phyloP scores from a whole-genome alignment of 106 monocot species.

The Dendrobium nobile region DNA sequence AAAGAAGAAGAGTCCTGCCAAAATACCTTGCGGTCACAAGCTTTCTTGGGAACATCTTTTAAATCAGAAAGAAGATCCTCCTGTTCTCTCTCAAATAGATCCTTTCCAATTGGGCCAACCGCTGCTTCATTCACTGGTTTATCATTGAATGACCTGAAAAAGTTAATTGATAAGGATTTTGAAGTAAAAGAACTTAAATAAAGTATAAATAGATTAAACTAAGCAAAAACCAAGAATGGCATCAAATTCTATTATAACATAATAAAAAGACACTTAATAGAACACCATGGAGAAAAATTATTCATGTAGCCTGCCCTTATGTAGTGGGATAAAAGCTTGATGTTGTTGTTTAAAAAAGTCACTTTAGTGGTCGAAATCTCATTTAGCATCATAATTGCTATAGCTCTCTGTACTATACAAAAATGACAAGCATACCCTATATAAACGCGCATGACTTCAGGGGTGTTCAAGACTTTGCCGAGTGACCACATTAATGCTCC shows the following conservation, averaged over 20 bases:
- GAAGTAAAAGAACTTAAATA: too few species aligned
- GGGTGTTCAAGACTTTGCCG: slow-evolving; percentile 93
- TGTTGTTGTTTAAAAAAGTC: not conserved
- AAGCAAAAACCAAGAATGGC: too few species aligned
- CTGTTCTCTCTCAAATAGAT: slow-evolving; percentile 90
- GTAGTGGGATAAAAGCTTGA: not conserved
- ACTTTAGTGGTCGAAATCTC: not conserved
- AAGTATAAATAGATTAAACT: too few species aligned
- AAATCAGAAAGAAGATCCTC: slow-evolving; percentile 92
- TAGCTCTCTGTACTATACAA: not conserved
- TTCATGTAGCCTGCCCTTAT: too few species aligned
- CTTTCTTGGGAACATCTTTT: slow-evolving; percentile 93
- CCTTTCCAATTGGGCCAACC: slow-evolving; percentile 73
- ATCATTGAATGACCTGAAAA: slow-evolving; percentile 85
- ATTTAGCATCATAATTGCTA: not conserved
- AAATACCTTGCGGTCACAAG: slow-evolving; percentile 75
- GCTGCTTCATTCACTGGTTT: slow-evolving; percentile 74
- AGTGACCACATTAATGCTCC: slow-evolving; percentile 97
- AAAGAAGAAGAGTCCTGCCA: not conserved
- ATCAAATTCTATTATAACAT: too few species aligned
- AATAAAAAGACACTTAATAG: too few species aligned
- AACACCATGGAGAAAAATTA: too few species aligned
- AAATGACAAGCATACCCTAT: slow-evolving; percentile 52
- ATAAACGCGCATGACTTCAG: slow-evolving; percentile 95
- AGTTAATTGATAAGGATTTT: not conserved